Conservation (phyloP, 2,329 filamentous ascomycete genomes). For the Pseudopyricularia cyperi region DNA sequence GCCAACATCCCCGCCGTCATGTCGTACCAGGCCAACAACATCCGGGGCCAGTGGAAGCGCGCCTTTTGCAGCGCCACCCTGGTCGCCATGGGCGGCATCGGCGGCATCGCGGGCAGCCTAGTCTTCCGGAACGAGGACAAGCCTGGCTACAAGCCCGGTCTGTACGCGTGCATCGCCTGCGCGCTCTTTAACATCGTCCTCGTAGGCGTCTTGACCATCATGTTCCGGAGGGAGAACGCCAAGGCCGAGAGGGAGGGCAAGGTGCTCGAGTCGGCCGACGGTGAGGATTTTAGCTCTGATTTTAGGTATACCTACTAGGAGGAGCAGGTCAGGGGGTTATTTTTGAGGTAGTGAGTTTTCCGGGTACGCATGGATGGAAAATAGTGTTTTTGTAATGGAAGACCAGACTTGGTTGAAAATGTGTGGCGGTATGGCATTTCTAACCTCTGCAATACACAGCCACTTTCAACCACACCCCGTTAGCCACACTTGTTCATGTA, state of each 20-base stretch:
- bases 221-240: conserved; percentile 29
- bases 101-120: conserved; percentile 62
- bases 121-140: conserved; percentile 45
- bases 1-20: conserved; percentile 63
- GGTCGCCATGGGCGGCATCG: conserved; percentile 64
- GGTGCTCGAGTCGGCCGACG: conserved; percentile 30
- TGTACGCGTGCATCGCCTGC: conserved; percentile 42
- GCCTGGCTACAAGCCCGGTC: conserved; percentile 38
- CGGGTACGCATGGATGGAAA: too few relatives aligned
- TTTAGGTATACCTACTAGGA: conserved; percentile 26
- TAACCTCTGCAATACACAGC: too few relatives aligned
- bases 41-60: conserved; percentile 80
- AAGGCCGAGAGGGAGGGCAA: conserved; percentile 40
- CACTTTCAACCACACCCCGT: too few relatives aligned
- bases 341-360: too few relatives aligned
- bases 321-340: not conserved
- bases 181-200: conserved; percentile 31
- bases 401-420: too few relatives aligned
- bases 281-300: conserved; percentile 24
- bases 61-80: conserved; percentile 66
- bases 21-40: conserved; percentile 78
- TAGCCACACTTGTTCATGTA: too few relatives aligned
- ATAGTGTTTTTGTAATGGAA: too few relatives aligned
- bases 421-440: too few relatives aligned
- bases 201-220: conserved; percentile 25